Evolutionary conservation across 768 basidiomycete species (phyloP).

Genomic region (Calocybe gangraenosa): DNA sequence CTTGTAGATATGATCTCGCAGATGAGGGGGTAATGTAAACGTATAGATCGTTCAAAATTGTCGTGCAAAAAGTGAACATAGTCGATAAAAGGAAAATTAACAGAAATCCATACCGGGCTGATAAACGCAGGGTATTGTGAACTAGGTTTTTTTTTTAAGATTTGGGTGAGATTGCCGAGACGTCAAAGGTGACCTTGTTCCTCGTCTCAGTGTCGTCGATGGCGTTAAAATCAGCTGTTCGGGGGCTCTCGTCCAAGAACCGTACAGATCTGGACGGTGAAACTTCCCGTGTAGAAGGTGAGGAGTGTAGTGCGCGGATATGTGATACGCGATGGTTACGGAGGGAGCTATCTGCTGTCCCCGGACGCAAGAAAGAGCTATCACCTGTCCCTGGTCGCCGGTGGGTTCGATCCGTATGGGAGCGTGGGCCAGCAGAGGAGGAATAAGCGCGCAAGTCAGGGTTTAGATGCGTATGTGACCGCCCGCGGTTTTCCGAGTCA

Average conservation of each 20-base stretch:
- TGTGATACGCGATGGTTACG: constrained; percentile 29
- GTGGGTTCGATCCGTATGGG: background rate
- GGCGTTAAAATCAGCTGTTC: background rate
- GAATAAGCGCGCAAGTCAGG: background rate
- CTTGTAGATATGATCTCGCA: no score
- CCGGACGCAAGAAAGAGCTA: constrained; percentile 15
- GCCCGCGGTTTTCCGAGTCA: constrained; percentile 10
- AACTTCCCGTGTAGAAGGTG: constrained; percentile 32
- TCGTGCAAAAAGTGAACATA: background rate
- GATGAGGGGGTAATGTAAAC: background rate
- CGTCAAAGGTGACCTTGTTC: constrained; percentile 9
- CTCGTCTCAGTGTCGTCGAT: constrained; percentile 6
- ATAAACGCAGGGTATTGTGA: no score
- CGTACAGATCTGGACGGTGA: constrained; percentile 44
- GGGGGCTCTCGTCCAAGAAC: constrained; percentile 27
- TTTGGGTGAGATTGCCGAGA: background rate
- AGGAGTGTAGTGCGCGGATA: constrained; percentile 24
- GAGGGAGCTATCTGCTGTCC: constrained; percentile 21
- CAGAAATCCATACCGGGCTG: no score
- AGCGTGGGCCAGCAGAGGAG: background rate
- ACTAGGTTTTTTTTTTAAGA: no score
- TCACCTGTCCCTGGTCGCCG: constrained; percentile 12
- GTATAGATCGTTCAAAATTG: background rate
- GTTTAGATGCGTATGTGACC: constrained; percentile 1
- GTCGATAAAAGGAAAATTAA: no score